These are phyloP conservation scores for Cryptococcus wingfieldii DNA, from an alignment of 1,284 basidiomycete species.

Conservation along the genomic window DNA sequence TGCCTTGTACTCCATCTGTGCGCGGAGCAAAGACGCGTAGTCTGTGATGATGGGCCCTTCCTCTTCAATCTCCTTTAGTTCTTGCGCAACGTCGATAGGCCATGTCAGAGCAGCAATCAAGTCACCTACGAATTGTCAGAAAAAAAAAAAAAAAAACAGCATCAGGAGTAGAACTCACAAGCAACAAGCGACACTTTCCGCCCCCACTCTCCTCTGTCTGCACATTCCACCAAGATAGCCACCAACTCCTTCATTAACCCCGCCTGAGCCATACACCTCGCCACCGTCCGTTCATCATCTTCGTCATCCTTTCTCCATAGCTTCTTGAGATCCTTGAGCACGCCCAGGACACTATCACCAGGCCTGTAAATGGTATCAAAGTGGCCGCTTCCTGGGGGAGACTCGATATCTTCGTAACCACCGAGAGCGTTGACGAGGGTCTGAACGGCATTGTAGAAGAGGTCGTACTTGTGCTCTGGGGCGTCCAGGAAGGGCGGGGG, in stretches of 20 bases:
- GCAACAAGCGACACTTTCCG: slow-evolving; percentile 74
- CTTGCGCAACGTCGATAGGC: slow-evolving; percentile 90
- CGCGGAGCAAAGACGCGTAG: slow-evolving; percentile 73
- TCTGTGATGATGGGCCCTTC: slow-evolving; percentile 74
- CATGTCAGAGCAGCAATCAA: slow-evolving; percentile 92
- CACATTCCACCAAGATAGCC: slow-evolving; percentile 72
- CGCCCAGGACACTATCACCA: slow-evolving; percentile 77
- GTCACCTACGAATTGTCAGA: slow-evolving; percentile 54
- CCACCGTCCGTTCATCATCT: slow-evolving; percentile 89
- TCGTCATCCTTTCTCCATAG: slow-evolving; percentile 91
- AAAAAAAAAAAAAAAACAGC: not conserved
- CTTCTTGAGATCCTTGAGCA: slow-evolving; percentile 87
- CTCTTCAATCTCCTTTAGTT: slow-evolving; percentile 78
- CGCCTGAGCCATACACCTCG: slow-evolving; percentile 79
- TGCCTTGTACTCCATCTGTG: slow-evolving; percentile 78
- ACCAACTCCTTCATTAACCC: slow-evolving; percentile 82
- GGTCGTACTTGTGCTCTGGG: slow-evolving; percentile 23
- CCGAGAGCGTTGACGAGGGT: slow-evolving; percentile 46
- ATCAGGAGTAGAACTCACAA: slow-evolving; percentile 47
- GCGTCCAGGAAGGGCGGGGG: not conserved
- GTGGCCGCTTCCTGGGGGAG: slow-evolving; percentile 39
- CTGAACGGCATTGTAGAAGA: slow-evolving; percentile 46
- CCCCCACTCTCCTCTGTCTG: slow-evolving; percentile 59
- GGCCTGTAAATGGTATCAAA: slow-evolving; percentile 64
- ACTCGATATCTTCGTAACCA: slow-evolving; percentile 53